Conservation (phyloP, 805 yeast genomes). For the Alloascoidea africana region DNA sequence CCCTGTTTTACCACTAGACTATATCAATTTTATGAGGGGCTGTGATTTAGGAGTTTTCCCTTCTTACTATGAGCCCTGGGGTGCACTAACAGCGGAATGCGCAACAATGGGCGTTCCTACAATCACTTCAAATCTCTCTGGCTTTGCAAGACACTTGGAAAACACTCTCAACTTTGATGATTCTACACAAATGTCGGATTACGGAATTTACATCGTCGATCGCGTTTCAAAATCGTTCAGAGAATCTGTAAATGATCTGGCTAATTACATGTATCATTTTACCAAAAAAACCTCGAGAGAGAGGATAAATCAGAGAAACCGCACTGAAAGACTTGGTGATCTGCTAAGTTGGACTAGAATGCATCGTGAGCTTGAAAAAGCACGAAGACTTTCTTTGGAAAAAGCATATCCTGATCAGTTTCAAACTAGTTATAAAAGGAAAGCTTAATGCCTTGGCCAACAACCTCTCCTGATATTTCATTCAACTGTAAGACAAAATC, state of each 20-base stretch:
- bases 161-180: too few species aligned
- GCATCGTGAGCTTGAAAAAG: slow-evolving; percentile 78
- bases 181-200: too few species aligned
- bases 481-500: too few species aligned
- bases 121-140: slow-evolving; percentile 71
- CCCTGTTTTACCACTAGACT: slow-evolving; percentile 68
- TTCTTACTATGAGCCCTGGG: slow-evolving; percentile 86
- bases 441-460: too few species aligned
- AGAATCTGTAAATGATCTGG: slow-evolving; percentile 65
- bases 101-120: slow-evolving; percentile 90
- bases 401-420: slow-evolving; percentile 71
- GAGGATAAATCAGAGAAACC: slow-evolving; percentile 75
- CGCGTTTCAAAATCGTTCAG: slow-evolving; percentile 70
- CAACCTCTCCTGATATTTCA: too few species aligned
- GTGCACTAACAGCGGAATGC: slow-evolving; percentile 85
- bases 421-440: background rate
- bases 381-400: slow-evolving; percentile 62
- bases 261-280: slow-evolving; percentile 67
- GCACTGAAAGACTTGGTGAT: slow-evolving; percentile 73
- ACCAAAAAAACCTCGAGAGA: slow-evolving; percentile 74
- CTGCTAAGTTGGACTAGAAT: slow-evolving; percentile 78
- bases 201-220: slow-evolving; percentile 78
- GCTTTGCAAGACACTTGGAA: slow-evolving; percentile 86
- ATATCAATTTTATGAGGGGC: slow-evolving; percentile 80
- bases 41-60: slow-evolving; percentile 87